These are phyloP conservation scores for Pythium monospermum DNA, from an alignment of 352 stramenopile species.

Conservation along the genomic window DNA sequence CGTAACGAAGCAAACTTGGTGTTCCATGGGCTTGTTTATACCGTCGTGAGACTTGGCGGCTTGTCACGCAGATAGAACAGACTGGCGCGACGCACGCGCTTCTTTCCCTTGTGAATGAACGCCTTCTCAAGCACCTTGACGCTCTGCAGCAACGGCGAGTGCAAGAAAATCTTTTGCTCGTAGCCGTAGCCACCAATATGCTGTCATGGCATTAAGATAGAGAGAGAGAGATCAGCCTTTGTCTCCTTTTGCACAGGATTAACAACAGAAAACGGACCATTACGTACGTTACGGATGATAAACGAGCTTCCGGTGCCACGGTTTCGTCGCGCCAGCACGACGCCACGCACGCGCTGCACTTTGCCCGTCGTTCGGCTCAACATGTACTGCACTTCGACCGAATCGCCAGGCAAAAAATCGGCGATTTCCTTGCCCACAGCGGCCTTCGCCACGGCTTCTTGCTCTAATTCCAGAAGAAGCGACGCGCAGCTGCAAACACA, in stretches of 20 bases:
- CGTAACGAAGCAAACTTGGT: not conserved
- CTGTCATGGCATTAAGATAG: constrained; percentile 14
- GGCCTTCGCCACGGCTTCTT: constrained; percentile 60
- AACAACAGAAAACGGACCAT: too few relatives aligned
- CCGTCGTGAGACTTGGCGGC: constrained; percentile 72
- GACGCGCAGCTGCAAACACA: constrained; percentile 37
- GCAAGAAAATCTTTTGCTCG: constrained; percentile 86
- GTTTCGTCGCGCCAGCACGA: constrained; percentile 79
- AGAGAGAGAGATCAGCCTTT: not conserved
- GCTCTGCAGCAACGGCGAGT: constrained; percentile 84
- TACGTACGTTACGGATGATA: constrained; percentile 81
- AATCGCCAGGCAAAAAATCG: constrained; percentile 69
- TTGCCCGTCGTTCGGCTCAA: constrained; percentile 67
- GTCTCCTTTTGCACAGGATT: not conserved
- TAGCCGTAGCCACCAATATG: constrained; percentile 84
- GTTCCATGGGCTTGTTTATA: constrained; percentile 30
- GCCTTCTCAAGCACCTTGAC: constrained; percentile 86
- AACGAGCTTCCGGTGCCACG: constrained; percentile 78
- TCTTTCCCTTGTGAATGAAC: constrained; percentile 91
- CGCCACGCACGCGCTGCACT: constrained; percentile 72
- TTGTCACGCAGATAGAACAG: constrained; percentile 89
- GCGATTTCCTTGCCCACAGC: constrained; percentile 60
- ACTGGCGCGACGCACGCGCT: constrained; percentile 84
- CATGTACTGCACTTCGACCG: constrained; percentile 79
- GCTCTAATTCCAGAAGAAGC: constrained; percentile 64